Percentiles rank a stretch among this genome's conserved stretches.
phyloP scores from a whole-genome alignment of 331 rosid species.

The Rhamnella rubrinervis region DNA sequence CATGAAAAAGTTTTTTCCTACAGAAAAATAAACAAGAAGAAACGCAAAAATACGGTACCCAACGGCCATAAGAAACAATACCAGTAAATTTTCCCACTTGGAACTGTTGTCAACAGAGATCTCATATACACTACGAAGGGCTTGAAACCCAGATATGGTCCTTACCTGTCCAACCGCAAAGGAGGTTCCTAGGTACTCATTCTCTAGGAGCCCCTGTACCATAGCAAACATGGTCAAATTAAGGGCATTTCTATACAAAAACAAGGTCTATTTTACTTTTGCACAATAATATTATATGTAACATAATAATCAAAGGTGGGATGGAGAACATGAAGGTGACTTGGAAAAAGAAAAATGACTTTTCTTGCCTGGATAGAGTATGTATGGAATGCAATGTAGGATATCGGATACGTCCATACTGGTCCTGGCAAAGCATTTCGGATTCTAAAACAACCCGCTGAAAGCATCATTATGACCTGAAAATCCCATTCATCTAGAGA shows the following conservation, averaged over 20 bases:
- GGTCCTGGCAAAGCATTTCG: conserved; percentile 81
- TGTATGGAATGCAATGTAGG: conserved; percentile 85
- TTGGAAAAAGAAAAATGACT: neutral
- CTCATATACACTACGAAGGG: conserved; percentile 68
- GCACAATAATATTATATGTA: neutral
- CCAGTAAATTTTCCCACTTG: conserved; percentile 85
- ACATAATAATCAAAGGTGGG: too few relatives aligned
- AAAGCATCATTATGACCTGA: conserved; percentile 96
- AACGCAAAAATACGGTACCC: conserved; percentile 76
- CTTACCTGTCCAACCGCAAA: conserved; percentile 94
- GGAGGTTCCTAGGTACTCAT: conserved; percentile 77
- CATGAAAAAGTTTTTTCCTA: conserved; percentile 42
- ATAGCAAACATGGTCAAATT: conserved; percentile 1
- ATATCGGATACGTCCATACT: conserved; percentile 83
- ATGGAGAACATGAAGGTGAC: too few relatives aligned
- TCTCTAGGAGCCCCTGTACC: conserved; percentile 84
- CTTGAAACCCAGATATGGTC: conserved; percentile 85
- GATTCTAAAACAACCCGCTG: conserved; percentile 92
- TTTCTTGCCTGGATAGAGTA: conserved; percentile 84
- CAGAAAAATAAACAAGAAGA: conserved; percentile 46
- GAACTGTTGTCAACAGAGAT: conserved; percentile 62
- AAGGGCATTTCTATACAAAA: neutral
- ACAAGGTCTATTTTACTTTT: conserved; percentile 13
- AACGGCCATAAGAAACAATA: conserved; percentile 84
- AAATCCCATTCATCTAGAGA: conserved; percentile 19